Conservation (phyloP, 192 early-diverging fungal species). For the Diversispora eburnea region DNA sequence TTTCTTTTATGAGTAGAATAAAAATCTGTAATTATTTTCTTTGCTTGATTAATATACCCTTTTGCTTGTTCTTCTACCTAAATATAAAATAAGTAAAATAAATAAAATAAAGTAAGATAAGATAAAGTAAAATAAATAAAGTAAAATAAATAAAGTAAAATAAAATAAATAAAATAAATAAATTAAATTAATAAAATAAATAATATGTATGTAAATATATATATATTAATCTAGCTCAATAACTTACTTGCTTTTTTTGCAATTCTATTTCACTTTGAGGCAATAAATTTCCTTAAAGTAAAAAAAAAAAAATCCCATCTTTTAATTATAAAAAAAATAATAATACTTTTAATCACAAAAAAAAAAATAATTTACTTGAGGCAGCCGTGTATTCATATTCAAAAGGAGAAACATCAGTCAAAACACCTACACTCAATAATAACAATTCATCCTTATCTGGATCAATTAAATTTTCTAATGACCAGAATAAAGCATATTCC, state of each 20-base stretch:
- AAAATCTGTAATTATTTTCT: neutral
- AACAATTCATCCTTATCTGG: neutral
- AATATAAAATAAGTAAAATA: neutral
- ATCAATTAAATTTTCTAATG: slow-evolving; percentile 14
- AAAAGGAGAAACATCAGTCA: neutral
- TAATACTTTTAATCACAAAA: neutral
- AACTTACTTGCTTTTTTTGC: neutral
- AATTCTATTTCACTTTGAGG: neutral
- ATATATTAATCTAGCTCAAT: neutral
- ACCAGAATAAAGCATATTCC: slow-evolving; percentile 7
- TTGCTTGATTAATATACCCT: neutral
- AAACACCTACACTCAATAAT: slow-evolving; percentile 11
- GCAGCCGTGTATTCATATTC: slow-evolving; percentile 27
- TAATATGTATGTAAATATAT: neutral
- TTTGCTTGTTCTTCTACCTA: slow-evolving; percentile 1
- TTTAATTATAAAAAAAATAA: neutral
- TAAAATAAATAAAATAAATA: neutral
- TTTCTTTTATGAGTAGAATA: neutral
- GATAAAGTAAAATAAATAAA: neutral
- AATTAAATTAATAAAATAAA: neutral
- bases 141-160: neutral
- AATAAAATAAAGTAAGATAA: neutral
- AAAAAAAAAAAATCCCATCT: neutral
- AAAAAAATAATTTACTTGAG: neutral
- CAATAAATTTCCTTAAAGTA: slow-evolving; percentile 6